Base-by-base conservation (phyloP, 495 filamentous ascomycete genomes). In the Podospora didyma region DNA sequence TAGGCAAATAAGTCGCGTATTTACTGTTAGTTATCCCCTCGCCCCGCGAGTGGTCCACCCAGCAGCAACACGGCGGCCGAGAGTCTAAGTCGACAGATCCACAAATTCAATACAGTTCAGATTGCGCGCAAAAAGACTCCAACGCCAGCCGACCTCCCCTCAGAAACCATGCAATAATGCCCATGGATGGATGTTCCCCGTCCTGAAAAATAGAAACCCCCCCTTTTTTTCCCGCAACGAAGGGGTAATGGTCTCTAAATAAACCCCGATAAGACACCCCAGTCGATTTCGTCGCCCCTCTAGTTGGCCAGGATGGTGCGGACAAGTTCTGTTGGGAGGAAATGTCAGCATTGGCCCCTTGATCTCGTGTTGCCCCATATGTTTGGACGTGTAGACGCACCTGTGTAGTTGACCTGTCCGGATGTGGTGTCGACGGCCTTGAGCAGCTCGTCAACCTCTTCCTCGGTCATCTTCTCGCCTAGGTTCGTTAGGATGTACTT, bases 401-500 rank as follows among this genome's bases (percentile, higher is more conserved):
- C 92, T 46, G 86, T 92, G 72, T 98, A 98, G 76, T 97, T 96
- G 73, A 97, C 88, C 80, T 97, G 90, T 57, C 92, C 93, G 53
- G 86, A 90, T 72, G 85, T 90, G 54, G 91, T 92, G 67, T 98
- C 92, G 59, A 97, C 92, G 2, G 90, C 90, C 84, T 97, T 97
- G 68, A 97, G 82, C 65, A 98, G 79, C 82, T 98, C 94, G 67
- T 98, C 92, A 41, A 97, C 94, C 76, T 98, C 94, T 45, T 96
- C 93, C 64, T 97, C 92, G 60, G 89, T 90, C 88, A 98, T 95
- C 79, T 97, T 97, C 85, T 98, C 94, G 60, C 94, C 94, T 55
- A 98, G 78, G 65, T 96, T 96, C 49, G 94, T 98, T 56, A 98
- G 77, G 68, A 98, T 91, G 73, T 98, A 98, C 71, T 92, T 85